Evolutionary conservation across 1,284 basidiomycete genomes (phyloP), one percentile per base, ranked within the genome.

Genomic region (Ceratorhiza oryzae-sativae): DNA sequence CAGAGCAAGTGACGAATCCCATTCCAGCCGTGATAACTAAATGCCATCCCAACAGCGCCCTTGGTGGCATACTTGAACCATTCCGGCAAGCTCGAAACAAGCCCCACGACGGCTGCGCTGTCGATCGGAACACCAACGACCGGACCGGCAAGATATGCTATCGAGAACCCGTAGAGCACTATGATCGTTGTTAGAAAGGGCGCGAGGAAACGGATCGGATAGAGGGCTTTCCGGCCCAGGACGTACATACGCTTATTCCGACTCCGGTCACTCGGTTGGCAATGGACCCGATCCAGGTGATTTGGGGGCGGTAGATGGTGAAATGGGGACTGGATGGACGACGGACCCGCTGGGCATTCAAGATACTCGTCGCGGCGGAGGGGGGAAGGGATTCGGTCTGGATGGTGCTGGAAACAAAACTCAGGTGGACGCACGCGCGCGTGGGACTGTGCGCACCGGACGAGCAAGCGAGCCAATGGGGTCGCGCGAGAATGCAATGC

Each of bases 271-370:
- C 81, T 80, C 97, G 92, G 83, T 98, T 91, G 36, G 86, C 86
- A 78, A 97, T 95, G 15, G 95, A 97, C 2, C 82, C 86, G 71
- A 90, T 45, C 94, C 93, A 97, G 51, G 97, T 98, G 56, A 95
- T 81, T 81, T 98, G 96, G 23, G 94, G 95, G 81, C 97, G 93
- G 84, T 98, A 99, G 82, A 98, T 98, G 60, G 93, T 93, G 77
- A 96, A 91, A 81, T 98, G 95, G 25, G 97, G 97, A 77, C 91
- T 93, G 72, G 86, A 91, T 20, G 97, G 97, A 34, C 97, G 90
- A 61, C 85, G 83, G 62, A 92, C 83, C 75, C 97, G 89, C 81
- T 98, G 95, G 75, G 87, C 80, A 85, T 99, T 97, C 75, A 98
- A 84, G 75, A 97, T 88, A 4, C 85, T 85, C 53, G 83, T 81